A percentile compares a stretch with the other conserved stretches of the same genome.
These are phyloP conservation scores for Paragyromitra xinjiangensis DNA, from an alignment of 495 filamentous ascomycete genomes.

Conservation along the genomic window DNA sequence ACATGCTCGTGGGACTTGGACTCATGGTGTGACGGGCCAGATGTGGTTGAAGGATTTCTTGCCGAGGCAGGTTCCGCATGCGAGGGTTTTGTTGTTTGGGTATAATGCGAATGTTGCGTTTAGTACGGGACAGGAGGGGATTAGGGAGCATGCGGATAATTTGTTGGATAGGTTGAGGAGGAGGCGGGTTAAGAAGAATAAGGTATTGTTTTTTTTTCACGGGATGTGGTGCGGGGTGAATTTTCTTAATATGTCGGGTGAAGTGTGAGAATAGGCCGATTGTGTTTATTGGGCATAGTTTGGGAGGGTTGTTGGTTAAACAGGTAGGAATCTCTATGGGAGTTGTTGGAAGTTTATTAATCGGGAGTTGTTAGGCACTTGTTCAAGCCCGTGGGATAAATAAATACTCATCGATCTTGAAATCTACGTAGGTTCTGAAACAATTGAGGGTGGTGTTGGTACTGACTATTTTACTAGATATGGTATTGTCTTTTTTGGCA, in stretches of 20 bases:
- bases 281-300: slow-evolving; percentile 22
- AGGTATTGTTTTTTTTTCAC: not conserved
- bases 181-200: not conserved
- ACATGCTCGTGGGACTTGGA: slow-evolving; percentile 40
- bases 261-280: slow-evolving; percentile 18
- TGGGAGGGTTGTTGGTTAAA: slow-evolving; percentile 27
- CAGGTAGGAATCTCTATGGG: not conserved
- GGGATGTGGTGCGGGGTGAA: not conserved
- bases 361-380: not conserved
- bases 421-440: not conserved
- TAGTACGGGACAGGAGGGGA: not conserved
- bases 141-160: slow-evolving; percentile 1
- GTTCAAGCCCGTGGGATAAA: slow-evolving; percentile 1
- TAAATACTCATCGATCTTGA: slow-evolving; percentile 11
- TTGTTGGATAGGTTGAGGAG: slow-evolving; percentile 2
- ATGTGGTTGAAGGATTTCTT: slow-evolving; percentile 49
- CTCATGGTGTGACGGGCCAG: slow-evolving; percentile 1
- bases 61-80: slow-evolving; percentile 36
- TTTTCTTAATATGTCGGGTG: not conserved
- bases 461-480: not conserved
- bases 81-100: slow-evolving; percentile 52
- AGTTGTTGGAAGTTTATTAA: not conserved
- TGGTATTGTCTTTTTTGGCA: slow-evolving; percentile 9
- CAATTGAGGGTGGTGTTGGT: not conserved
- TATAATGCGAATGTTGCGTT: slow-evolving; percentile 41